Evolutionary conservation across 805 yeast species (phyloP), one percentile per base, ranked within the genome.

Genomic region (Spathaspora arborariae): DNA sequence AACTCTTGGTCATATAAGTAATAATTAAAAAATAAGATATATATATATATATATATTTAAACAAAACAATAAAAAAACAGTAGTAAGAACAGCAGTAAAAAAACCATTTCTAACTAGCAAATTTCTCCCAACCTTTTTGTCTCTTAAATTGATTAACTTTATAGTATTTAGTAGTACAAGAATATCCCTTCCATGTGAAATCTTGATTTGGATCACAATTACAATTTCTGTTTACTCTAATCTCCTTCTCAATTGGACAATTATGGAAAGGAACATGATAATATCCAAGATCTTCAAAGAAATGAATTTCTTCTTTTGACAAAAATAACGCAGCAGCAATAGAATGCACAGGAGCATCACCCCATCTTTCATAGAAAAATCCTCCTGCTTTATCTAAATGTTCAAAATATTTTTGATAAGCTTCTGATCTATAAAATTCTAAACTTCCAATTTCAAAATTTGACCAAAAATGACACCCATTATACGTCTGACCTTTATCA

Each of bases 321-420:
- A 87, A 60, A 70, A 88, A 85, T 53, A 88, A 68, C 7, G 95
- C 73, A 16, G 88, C 96, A 33, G 92, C 96, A 57, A 88, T 82
- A 10, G 94, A 85, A 65, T 88, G 96, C 42, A 88, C 84, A 22
- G 96, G 96, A 21, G 94, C 96, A 65, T 88, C 96, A 57, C 96
- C 95, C 96, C 95, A 86, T 65, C 96, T 77, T 71, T 85, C 88
- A 65, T 88, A 88, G 69, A 85, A 88, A 70, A 88, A 88, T 10
- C 96, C 96, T 63, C 96, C 96, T 16, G 83, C 78, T 52, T 78
- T 63, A 67, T 88, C 96, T 59, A 88, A 76, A 55, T 74, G 68
- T 22, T 85, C 84, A 57, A 88, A 88, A 65, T 83, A 88, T 46
- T 78, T 74, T 39, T 65, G 54, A 60, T 88, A 88, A 9, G 86